Conservation (phyloP, 805 yeast species). For the Barnettozyma sp. region DNA sequence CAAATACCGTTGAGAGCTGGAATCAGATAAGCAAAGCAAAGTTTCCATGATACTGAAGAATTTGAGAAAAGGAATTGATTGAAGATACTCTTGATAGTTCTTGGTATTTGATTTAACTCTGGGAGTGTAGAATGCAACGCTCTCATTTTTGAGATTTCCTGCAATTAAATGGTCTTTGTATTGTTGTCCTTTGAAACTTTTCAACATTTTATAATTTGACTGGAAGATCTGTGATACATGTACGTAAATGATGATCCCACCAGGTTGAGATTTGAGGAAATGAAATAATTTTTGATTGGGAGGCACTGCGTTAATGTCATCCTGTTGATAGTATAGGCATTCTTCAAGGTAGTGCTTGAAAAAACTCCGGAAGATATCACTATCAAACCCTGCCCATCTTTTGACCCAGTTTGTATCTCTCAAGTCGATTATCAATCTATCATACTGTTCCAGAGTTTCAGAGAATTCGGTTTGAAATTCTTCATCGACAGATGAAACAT, state of each 20-base stretch:
- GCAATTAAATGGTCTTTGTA: constrained; percentile 9
- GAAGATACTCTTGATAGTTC: constrained; percentile 8
- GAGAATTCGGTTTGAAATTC: constrained; percentile 19
- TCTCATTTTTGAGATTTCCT: constrained; percentile 10
- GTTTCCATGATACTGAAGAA: constrained; percentile 10
- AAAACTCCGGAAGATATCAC: constrained; percentile 54
- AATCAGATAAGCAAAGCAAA: constrained; percentile 3
- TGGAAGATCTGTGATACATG: constrained; percentile 20
- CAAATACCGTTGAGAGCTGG: background rate
- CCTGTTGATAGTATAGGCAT: constrained; percentile 4
- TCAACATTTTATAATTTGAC: constrained; percentile 17
- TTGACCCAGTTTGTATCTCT: constrained; percentile 52
- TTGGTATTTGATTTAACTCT: constrained; percentile 2
- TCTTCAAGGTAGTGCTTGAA: constrained; percentile 45
- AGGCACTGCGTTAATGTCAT: background rate
- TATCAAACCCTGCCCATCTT: constrained; percentile 51
- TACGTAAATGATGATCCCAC: constrained; percentile 19
- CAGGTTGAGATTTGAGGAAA: constrained; percentile 14
- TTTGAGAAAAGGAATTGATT: constrained; percentile 12
- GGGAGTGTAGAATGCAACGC: constrained; percentile 14
- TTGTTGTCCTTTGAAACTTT: constrained; percentile 15
- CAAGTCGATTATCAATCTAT: constrained; percentile 35
- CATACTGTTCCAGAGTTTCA: constrained; percentile 24
- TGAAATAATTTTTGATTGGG: background rate
- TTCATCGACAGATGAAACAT: constrained; percentile 24